phyloP scores from a whole-genome alignment of 2,329 filamentous ascomycete genomes.

The Fusarium chuoi region DNA sequence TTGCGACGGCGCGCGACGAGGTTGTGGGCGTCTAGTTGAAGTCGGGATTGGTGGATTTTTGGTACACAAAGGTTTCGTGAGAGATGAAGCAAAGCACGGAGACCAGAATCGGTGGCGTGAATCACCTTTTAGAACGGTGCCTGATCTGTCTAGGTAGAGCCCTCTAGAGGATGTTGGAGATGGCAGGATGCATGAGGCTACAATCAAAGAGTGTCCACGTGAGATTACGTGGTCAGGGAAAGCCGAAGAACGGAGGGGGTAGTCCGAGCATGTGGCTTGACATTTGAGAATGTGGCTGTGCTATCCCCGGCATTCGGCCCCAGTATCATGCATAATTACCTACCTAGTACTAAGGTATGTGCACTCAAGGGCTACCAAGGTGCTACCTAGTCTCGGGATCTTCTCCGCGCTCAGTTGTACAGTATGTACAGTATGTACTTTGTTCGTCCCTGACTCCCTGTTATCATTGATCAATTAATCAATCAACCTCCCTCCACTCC shows the following conservation, averaged over 20 bases:
- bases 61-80: neutral
- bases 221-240: conserved; percentile 41
- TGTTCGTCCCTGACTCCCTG: neutral
- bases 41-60: neutral
- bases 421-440: neutral
- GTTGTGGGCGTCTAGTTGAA: neutral
- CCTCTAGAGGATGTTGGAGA: conserved; percentile 9
- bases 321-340: conserved; percentile 15
- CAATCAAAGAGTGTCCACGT: conserved; percentile 35
- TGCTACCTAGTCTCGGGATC: conserved; percentile 27
- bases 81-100: neutral
- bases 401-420: conserved; percentile 32
- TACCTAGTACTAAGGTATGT: too few species aligned
- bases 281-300: neutral
- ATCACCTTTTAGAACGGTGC: neutral
- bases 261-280: neutral
- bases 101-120: neutral
- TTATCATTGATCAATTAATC: neutral
- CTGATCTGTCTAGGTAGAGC: neutral
- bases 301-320: conserved; percentile 3
- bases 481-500: conserved; percentile 11
- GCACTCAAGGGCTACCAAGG: conserved; percentile 28
- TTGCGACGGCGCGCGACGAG: conserved; percentile 52
- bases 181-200: conserved; percentile 32
- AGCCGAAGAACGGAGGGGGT: conserved; percentile 4